phyloP scores from a whole-genome alignment of 768 basidiomycete genomes.

The Pleurotus cornucopiae region DNA sequence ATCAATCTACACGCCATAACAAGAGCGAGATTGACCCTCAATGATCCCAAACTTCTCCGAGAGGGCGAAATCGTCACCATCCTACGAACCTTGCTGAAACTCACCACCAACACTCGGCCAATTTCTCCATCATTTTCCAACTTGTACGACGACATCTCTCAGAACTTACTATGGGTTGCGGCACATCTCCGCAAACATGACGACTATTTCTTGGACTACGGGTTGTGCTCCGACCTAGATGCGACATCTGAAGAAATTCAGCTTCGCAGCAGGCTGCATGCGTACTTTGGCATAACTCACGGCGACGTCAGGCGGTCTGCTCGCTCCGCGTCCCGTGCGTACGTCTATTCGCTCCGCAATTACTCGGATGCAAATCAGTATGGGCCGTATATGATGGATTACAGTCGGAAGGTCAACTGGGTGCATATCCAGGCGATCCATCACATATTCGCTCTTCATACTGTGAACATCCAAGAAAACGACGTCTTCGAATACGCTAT shows the following conservation, averaged over 20 bases:
- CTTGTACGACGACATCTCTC: constrained; percentile 28
- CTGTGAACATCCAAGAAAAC: constrained; percentile 35
- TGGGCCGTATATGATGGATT: constrained; percentile 51
- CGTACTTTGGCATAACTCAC: constrained; percentile 50
- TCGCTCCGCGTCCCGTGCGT: constrained; percentile 42
- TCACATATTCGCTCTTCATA: constrained; percentile 51
- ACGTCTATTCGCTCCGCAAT: constrained; percentile 59
- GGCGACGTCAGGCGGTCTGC: constrained; percentile 29
- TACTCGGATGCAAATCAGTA: constrained; percentile 46
- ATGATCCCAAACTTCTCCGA: constrained; percentile 26
- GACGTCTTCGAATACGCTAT: constrained; percentile 29
- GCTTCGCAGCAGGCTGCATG: constrained; percentile 48
- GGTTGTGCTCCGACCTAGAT: constrained; percentile 10
- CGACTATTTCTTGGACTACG: constrained; percentile 41
- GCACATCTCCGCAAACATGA: constrained; percentile 30
- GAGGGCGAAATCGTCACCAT: constrained; percentile 38
- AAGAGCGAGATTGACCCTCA: constrained; percentile 48
- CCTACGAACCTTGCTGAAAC: constrained; percentile 46
- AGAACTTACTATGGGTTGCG: constrained; percentile 50
- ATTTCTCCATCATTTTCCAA: constrained; percentile 18
- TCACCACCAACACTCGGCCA: constrained; percentile 40
- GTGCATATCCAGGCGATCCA: constrained; percentile 51
- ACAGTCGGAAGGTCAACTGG: constrained; percentile 53
- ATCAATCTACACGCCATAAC: constrained; percentile 48
- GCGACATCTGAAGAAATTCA: constrained; percentile 24